A percentile compares a stretch with the other conserved stretches of the same genome.
Evolutionary conservation across 352 stramenopile genomes (phyloP).

Genomic region (Globisporangium abappressorium): DNA sequence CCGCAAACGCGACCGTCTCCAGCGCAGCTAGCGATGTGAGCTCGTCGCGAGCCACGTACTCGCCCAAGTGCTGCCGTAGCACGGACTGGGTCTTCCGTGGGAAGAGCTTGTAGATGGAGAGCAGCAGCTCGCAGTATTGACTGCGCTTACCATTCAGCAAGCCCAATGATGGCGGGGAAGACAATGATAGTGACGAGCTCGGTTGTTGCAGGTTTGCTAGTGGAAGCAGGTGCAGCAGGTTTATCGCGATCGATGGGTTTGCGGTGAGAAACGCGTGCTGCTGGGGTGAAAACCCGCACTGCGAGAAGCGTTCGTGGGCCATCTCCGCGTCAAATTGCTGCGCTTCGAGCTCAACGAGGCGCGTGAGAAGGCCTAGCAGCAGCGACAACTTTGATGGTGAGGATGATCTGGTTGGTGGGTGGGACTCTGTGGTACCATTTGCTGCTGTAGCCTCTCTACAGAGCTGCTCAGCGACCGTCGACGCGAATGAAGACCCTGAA

Average conservation of each 20-base stretch:
- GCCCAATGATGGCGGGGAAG: background rate
- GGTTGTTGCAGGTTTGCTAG: background rate
- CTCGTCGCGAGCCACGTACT: conserved; percentile 1
- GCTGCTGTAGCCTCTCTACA: background rate
- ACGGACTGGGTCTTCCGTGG: background rate
- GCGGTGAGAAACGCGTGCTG: background rate
- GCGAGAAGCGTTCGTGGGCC: background rate
- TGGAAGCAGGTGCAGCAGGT: background rate
- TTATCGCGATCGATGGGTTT: background rate
- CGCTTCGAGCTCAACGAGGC: background rate
- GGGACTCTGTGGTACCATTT: background rate
- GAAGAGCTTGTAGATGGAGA: conserved; percentile 1
- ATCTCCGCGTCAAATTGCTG: background rate
- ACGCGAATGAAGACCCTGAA: background rate
- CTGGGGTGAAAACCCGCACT: background rate
- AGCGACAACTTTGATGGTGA: background rate
- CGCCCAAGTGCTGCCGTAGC: background rate
- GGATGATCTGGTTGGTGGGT: background rate
- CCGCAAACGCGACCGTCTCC: background rate
- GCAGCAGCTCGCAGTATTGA: background rate
- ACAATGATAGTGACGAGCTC: background rate
- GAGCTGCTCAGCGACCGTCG: background rate
- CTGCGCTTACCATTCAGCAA: background rate
- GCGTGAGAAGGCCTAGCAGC: background rate
- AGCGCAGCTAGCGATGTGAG: conserved; percentile 1